These are phyloP conservation scores for Cryptomeria japonica DNA, from an alignment of 75 land plant genomes.

Conservation along the genomic window DNA sequence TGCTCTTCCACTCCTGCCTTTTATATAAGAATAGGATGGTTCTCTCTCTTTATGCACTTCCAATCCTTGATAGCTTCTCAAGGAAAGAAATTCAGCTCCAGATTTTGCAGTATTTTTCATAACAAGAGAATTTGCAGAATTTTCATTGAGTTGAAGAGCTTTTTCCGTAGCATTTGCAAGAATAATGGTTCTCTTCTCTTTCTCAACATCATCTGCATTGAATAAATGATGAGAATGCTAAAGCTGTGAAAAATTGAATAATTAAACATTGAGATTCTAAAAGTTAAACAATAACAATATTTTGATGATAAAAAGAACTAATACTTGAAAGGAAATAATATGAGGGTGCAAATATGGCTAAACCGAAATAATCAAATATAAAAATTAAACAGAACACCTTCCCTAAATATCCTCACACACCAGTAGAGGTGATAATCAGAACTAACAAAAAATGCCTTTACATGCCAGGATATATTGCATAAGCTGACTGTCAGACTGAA, in stretches of 20 bases:
- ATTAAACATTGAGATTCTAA: neutral
- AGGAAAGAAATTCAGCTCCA: constrained; percentile 67
- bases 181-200: constrained; percentile 30
- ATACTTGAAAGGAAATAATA: neutral
- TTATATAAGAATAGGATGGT: constrained; percentile 26
- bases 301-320: neutral
- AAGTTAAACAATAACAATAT: neutral
- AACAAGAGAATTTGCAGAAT: constrained; percentile 21
- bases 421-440: too few relatives aligned
- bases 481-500: neutral
- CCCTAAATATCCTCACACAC: neutral
- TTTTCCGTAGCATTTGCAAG: constrained; percentile 50
- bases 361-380: neutral
- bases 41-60: constrained; percentile 33
- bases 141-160: constrained; percentile 51
- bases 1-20: constrained; percentile 75
- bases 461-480: neutral
- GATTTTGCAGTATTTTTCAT: constrained; percentile 45
- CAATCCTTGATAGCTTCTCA: constrained; percentile 73
- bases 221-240: neutral
- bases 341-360: neutral
- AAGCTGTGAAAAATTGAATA: neutral
- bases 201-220: constrained; percentile 21
- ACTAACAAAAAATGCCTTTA: too few relatives aligned
- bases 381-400: neutral